phyloP scores from a whole-genome alignment of 2,329 filamentous ascomycete genomes.

The Cytospora chrysosperma region DNA sequence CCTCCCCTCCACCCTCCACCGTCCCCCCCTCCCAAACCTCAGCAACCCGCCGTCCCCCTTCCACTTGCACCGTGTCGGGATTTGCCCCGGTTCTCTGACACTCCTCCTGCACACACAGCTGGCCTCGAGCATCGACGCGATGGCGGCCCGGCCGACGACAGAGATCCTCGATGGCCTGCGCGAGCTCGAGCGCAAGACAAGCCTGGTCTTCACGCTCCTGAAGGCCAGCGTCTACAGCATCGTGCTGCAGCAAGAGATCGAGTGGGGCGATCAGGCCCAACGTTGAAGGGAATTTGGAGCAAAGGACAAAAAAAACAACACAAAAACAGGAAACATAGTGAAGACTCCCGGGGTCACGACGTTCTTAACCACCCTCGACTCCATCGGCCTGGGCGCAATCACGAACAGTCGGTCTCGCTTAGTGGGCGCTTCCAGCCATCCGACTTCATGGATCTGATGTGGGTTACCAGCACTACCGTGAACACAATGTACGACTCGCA shows the following conservation, averaged over 20 bases:
- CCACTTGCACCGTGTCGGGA: too few species aligned
- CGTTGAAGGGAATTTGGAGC: conserved; percentile 35
- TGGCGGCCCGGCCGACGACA: conserved; percentile 69
- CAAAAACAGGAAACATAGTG: neutral
- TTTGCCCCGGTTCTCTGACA: neutral
- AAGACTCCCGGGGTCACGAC: neutral
- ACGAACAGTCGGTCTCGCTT: too few species aligned
- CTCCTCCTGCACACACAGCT: conserved; percentile 46
- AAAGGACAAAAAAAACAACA: conserved; percentile 26
- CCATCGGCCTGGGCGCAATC: too few species aligned
- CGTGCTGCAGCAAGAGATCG: conserved; percentile 94
- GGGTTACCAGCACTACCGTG: neutral
- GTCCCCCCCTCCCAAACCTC: too few species aligned
- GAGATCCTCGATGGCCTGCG: conserved; percentile 84
- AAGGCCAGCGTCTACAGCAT: conserved; percentile 99
- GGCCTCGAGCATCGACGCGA: conserved; percentile 58
- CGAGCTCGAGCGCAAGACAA: conserved; percentile 89
- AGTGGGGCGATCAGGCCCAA: conserved; percentile 57
- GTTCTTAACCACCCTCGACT: neutral
- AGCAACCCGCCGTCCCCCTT: too few species aligned
- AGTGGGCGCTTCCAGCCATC: too few species aligned
- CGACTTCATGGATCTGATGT: too few species aligned
- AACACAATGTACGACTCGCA: neutral
- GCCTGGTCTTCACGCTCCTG: conserved; percentile 88
- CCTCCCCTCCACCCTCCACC: neutral